Percentiles rank a stretch among this genome's conserved stretches.
These are phyloP conservation scores for Venustampulla echinocandica DNA, from an alignment of 495 filamentous ascomycete species.

Conservation along the genomic window DNA sequence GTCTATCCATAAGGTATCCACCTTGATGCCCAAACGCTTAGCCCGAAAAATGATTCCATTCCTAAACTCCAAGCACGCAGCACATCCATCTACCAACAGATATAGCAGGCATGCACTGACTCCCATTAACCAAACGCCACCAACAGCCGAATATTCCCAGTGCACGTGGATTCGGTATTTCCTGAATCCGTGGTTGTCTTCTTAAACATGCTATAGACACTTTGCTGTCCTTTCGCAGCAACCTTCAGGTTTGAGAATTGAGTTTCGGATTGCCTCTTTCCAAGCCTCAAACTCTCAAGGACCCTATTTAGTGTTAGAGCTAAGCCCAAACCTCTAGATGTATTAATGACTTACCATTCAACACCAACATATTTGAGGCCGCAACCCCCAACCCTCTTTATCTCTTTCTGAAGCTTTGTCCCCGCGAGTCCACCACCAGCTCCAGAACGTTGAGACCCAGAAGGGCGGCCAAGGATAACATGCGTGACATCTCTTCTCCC, in stretches of 20 bases:
- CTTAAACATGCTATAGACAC: slow-evolving; percentile 22
- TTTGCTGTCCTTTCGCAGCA: slow-evolving; percentile 16
- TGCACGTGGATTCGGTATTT: too few species aligned
- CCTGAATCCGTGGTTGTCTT: slow-evolving; percentile 5
- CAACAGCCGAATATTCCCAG: not conserved
- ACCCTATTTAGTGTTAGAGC: slow-evolving; percentile 38
- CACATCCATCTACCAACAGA: too few species aligned
- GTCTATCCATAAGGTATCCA: not conserved
- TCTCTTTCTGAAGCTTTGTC: slow-evolving; percentile 77
- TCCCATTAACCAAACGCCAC: too few species aligned
- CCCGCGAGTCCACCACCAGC: slow-evolving; percentile 70
- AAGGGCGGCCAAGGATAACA: slow-evolving; percentile 64
- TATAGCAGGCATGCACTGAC: too few species aligned
- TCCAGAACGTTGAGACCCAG: slow-evolving; percentile 21
- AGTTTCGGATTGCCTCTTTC: slow-evolving; percentile 65
- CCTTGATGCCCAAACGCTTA: too few species aligned
- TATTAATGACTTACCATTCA: slow-evolving; percentile 58
- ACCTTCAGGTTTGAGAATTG: slow-evolving; percentile 41
- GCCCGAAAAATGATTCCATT: too few species aligned
- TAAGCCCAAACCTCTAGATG: slow-evolving; percentile 2
- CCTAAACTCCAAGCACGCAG: too few species aligned
- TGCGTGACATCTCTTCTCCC: slow-evolving; percentile 72
- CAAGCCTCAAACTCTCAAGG: slow-evolving; percentile 68
- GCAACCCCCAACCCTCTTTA: slow-evolving; percentile 49
- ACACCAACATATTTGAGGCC: slow-evolving; percentile 75